Evolutionary conservation across 2,329 filamentous ascomycete species (phyloP).

Genomic region (Fusarium mangiferae): DNA sequence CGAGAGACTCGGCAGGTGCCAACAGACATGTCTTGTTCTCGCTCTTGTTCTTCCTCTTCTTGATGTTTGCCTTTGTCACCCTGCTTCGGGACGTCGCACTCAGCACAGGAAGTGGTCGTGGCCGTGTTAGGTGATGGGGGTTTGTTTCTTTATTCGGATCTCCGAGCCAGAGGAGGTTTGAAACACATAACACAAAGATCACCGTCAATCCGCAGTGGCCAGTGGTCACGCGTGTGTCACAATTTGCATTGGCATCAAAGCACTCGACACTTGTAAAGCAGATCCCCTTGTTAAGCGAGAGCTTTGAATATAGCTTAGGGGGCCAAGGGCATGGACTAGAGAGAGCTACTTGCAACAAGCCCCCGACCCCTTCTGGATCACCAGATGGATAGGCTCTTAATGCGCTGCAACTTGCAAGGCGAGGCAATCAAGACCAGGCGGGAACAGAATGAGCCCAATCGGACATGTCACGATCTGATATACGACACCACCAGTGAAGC

Average conservation of each 20-base stretch:
- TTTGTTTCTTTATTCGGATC: neutral
- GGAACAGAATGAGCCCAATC: slow-evolving; percentile 17
- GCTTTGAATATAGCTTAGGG: neutral
- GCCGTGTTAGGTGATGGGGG: neutral
- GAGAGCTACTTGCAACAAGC: slow-evolving; percentile 7
- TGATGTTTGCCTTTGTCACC: neutral
- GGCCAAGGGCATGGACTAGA: slow-evolving; percentile 15
- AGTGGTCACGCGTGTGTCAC: slow-evolving; percentile 36
- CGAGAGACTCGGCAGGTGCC: neutral
- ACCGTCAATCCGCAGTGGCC: neutral
- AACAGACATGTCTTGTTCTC: neutral
- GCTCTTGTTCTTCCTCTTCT: neutral
- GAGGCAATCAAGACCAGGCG: slow-evolving; percentile 1
- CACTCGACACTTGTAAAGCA: slow-evolving; percentile 2
- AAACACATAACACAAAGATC: slow-evolving; percentile 26
- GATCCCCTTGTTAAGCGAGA: slow-evolving; percentile 10
- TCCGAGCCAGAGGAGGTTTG: neutral
- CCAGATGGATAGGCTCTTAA: slow-evolving; percentile 11
- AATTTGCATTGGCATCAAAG: slow-evolving; percentile 40
- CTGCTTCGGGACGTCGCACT: neutral
- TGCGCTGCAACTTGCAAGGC: slow-evolving; percentile 6
- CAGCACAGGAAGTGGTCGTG: neutral
- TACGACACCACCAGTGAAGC: slow-evolving; percentile 7
- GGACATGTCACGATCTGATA: slow-evolving; percentile 4
- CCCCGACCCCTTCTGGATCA: slow-evolving; percentile 10